Evolutionary conservation across 1,284 basidiomycete species (phyloP), one percentile per base, ranked within the genome.

Genomic region (Pyrrhoderma lamaoense): DNA sequence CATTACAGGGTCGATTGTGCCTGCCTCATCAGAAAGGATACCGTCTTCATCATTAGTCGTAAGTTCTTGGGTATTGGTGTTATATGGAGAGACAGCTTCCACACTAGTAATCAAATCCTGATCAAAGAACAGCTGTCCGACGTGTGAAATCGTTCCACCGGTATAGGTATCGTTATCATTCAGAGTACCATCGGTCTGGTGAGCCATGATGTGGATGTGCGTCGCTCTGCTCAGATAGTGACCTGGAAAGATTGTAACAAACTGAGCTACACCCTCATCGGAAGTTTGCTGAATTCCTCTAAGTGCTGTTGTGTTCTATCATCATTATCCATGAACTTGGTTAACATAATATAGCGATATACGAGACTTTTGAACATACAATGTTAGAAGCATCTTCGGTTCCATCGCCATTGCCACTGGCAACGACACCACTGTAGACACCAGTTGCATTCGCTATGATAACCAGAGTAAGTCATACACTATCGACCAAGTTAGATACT

Each of bases 101-200:
- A 58, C 56, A 3, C 27, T 19, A 40, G 22, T 52, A 23, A 57
- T 60, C 27, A 59, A 39, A 37, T 55, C 46, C 48, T 57, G 55
- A 47, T 59, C 58, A 27, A 53, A 57, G 50, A 59, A 59, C 19
- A 59, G 18, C 49, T 60, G 59, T 8, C 58, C 58, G 51, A 60
- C 53, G 57, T 58, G 56, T 18, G 43, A 35, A 23, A 56, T 55
- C 43, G 45, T 55, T 7, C 39, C 48, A 31, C 47, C 51, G 7
- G 16, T 19, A 25, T 44, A 44, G n/a, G 42, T 44, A n/a, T 25
- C 14, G 23, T 44, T 44, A 8, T 16, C 42, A 9, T 44, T 25
- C 3, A 25, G 42, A 7, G 42, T 9, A 3, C 42, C 42, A 25
- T 44, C 42, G 18, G 45, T 39, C 25, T 47, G 47, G 52, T 55